Conservation (phyloP, 345 rosid species). For the Moricandia moricandioides region DNA sequence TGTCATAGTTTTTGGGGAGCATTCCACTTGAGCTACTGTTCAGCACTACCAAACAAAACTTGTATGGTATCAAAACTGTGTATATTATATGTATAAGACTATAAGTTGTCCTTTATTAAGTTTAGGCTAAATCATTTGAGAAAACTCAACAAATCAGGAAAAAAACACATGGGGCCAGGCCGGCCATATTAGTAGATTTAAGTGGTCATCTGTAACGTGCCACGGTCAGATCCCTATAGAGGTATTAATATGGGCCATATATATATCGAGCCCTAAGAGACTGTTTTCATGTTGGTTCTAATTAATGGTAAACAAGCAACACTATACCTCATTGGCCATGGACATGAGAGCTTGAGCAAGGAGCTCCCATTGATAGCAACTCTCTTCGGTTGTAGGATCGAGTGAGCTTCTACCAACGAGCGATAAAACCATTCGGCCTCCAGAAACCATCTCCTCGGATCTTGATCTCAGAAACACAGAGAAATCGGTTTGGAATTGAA, state of each 20-base stretch:
- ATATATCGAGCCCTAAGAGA: neutral
- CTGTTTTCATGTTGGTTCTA: constrained; percentile 13
- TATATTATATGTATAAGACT: neutral
- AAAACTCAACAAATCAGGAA: constrained; percentile 15
- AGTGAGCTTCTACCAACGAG: constrained; percentile 52
- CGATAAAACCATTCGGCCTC: constrained; percentile 71
- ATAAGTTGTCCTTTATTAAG: neutral
- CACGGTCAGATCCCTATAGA: neutral
- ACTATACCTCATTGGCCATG: constrained; percentile 57
- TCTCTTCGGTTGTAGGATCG: constrained; percentile 55
- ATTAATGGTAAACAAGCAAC: constrained; percentile 11
- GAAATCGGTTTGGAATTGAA: constrained; percentile 63
- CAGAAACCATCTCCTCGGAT: constrained; percentile 53
- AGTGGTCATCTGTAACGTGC: constrained; percentile 16
- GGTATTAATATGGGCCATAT: neutral
- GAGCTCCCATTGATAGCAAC: constrained; percentile 65
- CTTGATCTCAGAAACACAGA: constrained; percentile 49
- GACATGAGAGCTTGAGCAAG: constrained; percentile 59
- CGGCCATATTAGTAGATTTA: neutral
- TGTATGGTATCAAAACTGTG: neutral
- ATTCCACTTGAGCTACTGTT: neutral
- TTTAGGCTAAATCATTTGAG: neutral
- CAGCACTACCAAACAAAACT: neutral
- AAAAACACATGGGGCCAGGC: constrained; percentile 21
- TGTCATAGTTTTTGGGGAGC: neutral